A percentile compares a stretch with the other conserved stretches of the same genome.
phyloP scores from a whole-genome alignment of 2,329 filamentous ascomycete genomes.

The Colletotrichum siamense region DNA sequence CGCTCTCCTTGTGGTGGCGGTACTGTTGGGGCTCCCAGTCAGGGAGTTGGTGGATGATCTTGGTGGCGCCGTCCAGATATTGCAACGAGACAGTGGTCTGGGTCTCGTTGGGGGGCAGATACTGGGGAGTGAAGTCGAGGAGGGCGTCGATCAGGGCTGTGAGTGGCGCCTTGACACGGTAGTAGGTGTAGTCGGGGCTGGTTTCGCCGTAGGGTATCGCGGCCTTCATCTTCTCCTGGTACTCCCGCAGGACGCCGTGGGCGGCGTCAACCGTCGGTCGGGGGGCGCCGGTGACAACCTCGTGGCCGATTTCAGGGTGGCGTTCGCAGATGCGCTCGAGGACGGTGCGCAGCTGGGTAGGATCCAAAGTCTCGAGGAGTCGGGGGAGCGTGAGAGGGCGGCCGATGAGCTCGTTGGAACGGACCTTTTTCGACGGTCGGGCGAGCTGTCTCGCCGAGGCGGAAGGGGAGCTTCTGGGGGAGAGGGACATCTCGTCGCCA shows the following conservation, averaged over 20 bases:
- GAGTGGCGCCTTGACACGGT: conserved; percentile 84
- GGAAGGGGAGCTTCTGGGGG: conserved; percentile 82
- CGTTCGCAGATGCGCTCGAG: conserved; percentile 92
- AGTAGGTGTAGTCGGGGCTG: conserved; percentile 92
- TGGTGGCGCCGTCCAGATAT: conserved; percentile 89
- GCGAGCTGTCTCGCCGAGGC: conserved; percentile 72
- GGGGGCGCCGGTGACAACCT: conserved; percentile 84
- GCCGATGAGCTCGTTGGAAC: conserved; percentile 69
- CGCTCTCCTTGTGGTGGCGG: conserved; percentile 91
- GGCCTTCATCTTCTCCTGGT: conserved; percentile 77
- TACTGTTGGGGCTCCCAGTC: conserved; percentile 90
- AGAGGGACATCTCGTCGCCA: conserved; percentile 90
- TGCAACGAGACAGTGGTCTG: conserved; percentile 84
- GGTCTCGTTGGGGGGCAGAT: conserved; percentile 87
- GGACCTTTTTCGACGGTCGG: conserved; percentile 67
- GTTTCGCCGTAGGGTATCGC: conserved; percentile 87
- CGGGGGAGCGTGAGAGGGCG: conserved; percentile 65
- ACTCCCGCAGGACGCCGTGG: conserved; percentile 79
- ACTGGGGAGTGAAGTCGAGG: conserved; percentile 93
- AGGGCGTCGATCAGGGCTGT: conserved; percentile 85
- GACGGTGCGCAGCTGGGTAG: conserved; percentile 80
- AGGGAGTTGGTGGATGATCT: conserved; percentile 87
- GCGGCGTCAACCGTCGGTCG: conserved; percentile 85
- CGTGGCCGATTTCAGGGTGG: conserved; percentile 83
- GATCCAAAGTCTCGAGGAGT: conserved; percentile 92